These are phyloP conservation scores for Mycena vulgaris DNA, from an alignment of 768 basidiomycete species.

Conservation along the genomic window DNA sequence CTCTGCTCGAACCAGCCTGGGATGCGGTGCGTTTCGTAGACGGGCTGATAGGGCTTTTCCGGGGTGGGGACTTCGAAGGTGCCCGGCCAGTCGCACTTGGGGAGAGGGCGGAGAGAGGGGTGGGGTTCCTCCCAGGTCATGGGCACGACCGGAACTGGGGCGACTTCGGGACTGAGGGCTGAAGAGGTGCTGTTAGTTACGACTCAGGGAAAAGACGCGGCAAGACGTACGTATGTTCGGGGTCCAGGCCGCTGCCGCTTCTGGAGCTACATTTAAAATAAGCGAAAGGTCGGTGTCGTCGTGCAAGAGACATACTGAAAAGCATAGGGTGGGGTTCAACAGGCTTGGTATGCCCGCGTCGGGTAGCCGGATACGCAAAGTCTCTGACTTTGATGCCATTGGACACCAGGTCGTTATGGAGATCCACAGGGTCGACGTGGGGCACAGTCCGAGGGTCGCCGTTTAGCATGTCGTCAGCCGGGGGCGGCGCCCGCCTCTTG, in stretches of 20 bases:
- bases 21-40: slow-evolving; percentile 30
- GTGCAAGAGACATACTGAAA: slow-evolving; percentile 6
- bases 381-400: slow-evolving; percentile 35
- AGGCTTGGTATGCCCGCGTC: slow-evolving; percentile 24
- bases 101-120: slow-evolving; percentile 18
- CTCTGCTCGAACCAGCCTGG: slow-evolving; percentile 12
- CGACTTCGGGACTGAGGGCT: slow-evolving; percentile 3
- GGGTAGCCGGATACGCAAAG: slow-evolving; percentile 30
- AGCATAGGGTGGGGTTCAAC: slow-evolving; percentile 6
- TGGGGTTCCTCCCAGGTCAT: slow-evolving; percentile 25
- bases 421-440: too few relatives aligned
- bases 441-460: too few relatives aligned
- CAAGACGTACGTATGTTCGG: slow-evolving; percentile 9
- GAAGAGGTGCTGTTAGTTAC: background rate
- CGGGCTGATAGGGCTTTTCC: background rate
- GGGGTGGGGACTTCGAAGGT: slow-evolving; percentile 4
- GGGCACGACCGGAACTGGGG: slow-evolving; percentile 32
- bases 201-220: background rate
- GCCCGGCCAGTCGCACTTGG: background rate
- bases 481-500: background rate
- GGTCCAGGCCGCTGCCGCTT: background rate
- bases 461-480: too few relatives aligned
- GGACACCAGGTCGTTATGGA: slow-evolving; percentile 17
- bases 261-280: background rate
- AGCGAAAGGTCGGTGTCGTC: background rate